Base-by-base conservation (phyloP, 192 early-diverging fungal genomes). In the Chytriomyces confervae region DNA sequence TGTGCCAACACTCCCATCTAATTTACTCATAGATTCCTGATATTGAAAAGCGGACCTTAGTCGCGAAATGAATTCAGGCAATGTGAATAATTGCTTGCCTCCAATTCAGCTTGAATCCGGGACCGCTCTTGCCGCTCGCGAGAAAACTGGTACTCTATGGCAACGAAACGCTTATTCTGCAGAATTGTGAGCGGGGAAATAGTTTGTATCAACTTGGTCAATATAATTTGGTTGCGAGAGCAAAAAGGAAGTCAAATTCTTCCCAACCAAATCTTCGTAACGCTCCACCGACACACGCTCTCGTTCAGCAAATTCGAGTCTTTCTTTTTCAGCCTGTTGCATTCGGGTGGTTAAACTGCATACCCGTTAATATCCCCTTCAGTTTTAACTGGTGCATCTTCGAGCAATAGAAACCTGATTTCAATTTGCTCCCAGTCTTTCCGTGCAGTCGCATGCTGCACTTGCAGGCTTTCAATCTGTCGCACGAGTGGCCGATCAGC, bases 351-450 rank as follows among this genome's bases (percentile, higher is more conserved):
- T 82, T 27, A 85, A 53, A 43, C 80, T 80, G 20, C 0, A 9
- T 57, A 13, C 3, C 44, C 18, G 45, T n/a, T 20, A 13, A 65
- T 27, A 27, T 13, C 13, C 13, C 16, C 13, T n/a, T 60, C 57
- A 60, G 57, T n/a, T 60, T 60, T 3, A 60, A 20, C 5, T 60
- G 13, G 3, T 60, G 13, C 20, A 20, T 69, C 27, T 69, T 29
- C 24, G 6, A 43, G 9, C 36, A 13, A 36, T 66, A 8, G 2
- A 47, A 4, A 82, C 78, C 62, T 76, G 6, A 69, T 47, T 75
- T 88, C 86, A 24, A 85, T 63, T 16, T 74, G 64, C 69, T 88
- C 83, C 86, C 86, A 88, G 61, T 80, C 75, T 3, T 72, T 67
- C 43, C 71, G 46, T 8, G 84, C 76, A 8, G 69, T 50, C 8